Evolutionary conservation across 2,329 filamentous ascomycete species (phyloP).

Genomic region (Hypoxylon sp.): DNA sequence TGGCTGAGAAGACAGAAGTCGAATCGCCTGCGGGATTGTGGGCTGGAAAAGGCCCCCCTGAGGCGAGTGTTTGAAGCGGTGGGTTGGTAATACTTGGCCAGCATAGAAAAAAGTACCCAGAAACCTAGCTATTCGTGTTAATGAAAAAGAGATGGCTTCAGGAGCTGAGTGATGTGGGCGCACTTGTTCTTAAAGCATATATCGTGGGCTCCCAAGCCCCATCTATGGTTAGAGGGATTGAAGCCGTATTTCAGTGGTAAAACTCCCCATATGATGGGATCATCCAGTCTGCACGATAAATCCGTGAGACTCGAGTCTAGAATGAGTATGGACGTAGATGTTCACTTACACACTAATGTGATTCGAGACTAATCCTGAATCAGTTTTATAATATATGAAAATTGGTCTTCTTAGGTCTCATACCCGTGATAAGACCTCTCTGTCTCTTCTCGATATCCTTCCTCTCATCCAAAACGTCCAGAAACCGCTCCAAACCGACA

Average conservation of each 20-base stretch:
- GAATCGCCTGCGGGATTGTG: slow-evolving; percentile 86
- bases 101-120: slow-evolving; percentile 84
- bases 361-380: slow-evolving; percentile 76
- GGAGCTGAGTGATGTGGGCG: neutral
- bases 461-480: slow-evolving; percentile 80
- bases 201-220: slow-evolving; percentile 92
- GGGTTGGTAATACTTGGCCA: slow-evolving; percentile 91
- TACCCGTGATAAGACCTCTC: slow-evolving; percentile 86
- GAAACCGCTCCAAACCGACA: slow-evolving; percentile 79
- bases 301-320: slow-evolving; percentile 44
- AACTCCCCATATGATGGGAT: slow-evolving; percentile 93
- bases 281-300: slow-evolving; percentile 77
- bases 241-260: slow-evolving; percentile 81
- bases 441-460: slow-evolving; percentile 73
- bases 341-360: slow-evolving; percentile 86
- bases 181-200: slow-evolving; percentile 93
- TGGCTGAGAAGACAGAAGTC: slow-evolving; percentile 76
- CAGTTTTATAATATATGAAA: slow-evolving; percentile 21
- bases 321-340: slow-evolving; percentile 42
- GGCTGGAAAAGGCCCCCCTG: slow-evolving; percentile 91
- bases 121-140: slow-evolving; percentile 61
- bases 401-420: slow-evolving; percentile 43
- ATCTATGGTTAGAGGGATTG: slow-evolving; percentile 81
- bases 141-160: neutral
- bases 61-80: slow-evolving; percentile 81